A percentile compares a stretch with the other conserved stretches of the same genome.
phyloP scores from a whole-genome alignment of 805 yeast genomes.

The Metschnikowia picachoensis region DNA sequence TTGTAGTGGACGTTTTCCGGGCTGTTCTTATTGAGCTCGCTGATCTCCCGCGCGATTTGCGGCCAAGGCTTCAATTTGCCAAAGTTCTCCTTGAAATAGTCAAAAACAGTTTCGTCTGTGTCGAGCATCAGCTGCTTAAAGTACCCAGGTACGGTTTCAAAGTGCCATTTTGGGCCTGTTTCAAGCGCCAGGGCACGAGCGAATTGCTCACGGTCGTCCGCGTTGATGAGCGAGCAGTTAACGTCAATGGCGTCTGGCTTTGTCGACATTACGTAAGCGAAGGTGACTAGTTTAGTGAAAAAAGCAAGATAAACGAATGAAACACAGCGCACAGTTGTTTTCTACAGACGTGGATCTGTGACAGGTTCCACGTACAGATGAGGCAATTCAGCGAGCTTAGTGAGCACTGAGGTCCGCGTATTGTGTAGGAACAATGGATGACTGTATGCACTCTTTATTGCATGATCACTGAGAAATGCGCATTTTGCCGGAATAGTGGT shows the following conservation, averaged over 20 bases:
- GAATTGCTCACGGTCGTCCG: constrained; percentile 20
- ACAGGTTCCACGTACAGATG: too few species aligned
- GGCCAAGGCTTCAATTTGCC: constrained; percentile 35
- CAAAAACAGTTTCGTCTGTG: constrained; percentile 41
- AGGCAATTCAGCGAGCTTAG: too few species aligned
- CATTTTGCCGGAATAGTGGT: too few species aligned
- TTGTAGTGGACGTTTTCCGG: constrained; percentile 35
- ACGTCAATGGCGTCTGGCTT: constrained; percentile 26
- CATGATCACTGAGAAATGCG: too few species aligned
- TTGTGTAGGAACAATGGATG: too few species aligned
- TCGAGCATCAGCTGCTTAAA: constrained; percentile 42
- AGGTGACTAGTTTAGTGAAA: not conserved
- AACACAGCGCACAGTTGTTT: too few species aligned
- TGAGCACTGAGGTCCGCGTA: too few species aligned
- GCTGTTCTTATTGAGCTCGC: constrained; percentile 31
- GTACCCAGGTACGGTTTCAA: constrained; percentile 38
- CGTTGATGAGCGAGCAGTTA: constrained; percentile 26
- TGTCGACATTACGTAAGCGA: constrained; percentile 16
- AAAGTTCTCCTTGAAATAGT: constrained; percentile 40
- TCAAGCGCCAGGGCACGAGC: constrained; percentile 8
- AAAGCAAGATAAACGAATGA: not conserved
- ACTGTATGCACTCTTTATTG: too few species aligned
- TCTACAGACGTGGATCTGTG: too few species aligned
- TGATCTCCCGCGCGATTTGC: constrained; percentile 21
- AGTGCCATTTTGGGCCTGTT: constrained; percentile 32